Base-by-base conservation (phyloP, 2,329 filamentous ascomycete genomes). In the Alternaria rosae region DNA sequence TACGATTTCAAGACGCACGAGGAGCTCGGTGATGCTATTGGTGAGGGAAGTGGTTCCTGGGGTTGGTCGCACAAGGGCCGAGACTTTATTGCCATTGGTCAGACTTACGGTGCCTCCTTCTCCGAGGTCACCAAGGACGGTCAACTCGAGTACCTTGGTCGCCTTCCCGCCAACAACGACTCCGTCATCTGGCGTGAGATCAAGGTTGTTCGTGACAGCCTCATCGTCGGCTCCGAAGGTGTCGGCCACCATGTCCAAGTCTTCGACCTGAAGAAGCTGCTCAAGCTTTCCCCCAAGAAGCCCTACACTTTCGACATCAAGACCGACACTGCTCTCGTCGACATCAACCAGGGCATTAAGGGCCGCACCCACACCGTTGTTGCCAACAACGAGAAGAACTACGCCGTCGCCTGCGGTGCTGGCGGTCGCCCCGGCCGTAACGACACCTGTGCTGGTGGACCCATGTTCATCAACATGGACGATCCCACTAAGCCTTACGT, bases 391-490 rank as follows among this genome's bases (percentile, higher is more conserved):
- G 76, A 77, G 65, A 74, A 69, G 62, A 67, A 69, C 50, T 78
- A 77, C 57, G 74, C 70, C 12, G 76, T 78, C 54, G 76, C 77
- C 44, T 73, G 77, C 54, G 78, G 78, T 45, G 70, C 73, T 32
- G 61, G 62, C 26, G 74, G 72, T 12, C 74, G 76, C 23, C 51
- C 61, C 2, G 74, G 72, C 15, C 76, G 76, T 7, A 75, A 73
- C 42, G 66, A 67, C 57, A 71, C 73, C 12, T 88, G 86, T 78
- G 76, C 76, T 11, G 81, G 82, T 21, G 86, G 86, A 9, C 77
- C 88, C 28, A 86, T 87, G 76, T 86, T 87, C 79, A 84, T 88
- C 69, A 84, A 88, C 73, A 77, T 88, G 38, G 81, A 81, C n/a
- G 82, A 88, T 67, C 81, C 85, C 10, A 58, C 70, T 30, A 76